phyloP scores from a whole-genome alignment of 1,139 yeast genomes.

The Lodderomyces margitis region DNA sequence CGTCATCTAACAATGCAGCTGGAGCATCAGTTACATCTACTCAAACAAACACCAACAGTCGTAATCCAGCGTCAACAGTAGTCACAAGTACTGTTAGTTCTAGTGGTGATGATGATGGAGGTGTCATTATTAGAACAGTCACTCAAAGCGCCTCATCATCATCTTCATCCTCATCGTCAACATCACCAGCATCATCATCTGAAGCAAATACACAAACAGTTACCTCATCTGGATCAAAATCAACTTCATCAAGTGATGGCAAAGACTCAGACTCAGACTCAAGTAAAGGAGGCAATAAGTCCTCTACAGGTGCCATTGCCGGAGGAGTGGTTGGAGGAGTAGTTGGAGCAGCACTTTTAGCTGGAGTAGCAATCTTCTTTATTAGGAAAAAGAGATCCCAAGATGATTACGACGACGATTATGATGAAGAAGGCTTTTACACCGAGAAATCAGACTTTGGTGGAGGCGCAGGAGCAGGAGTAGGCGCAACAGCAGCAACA shows the following conservation, averaged over 20 bases:
- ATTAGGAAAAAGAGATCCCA: constrained; percentile 43
- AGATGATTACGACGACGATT: constrained; percentile 42
- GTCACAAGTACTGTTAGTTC: constrained; percentile 12
- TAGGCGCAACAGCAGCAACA: too few relatives aligned
- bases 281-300: constrained; percentile 9
- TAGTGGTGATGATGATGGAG: constrained; percentile 14
- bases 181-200: constrained; percentile 19
- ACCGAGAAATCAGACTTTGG: constrained; percentile 17
- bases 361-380: constrained; percentile 44
- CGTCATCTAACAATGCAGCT: neutral
- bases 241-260: constrained; percentile 15
- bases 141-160: constrained; percentile 9
- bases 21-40: constrained; percentile 1
- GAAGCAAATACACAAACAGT: neutral
- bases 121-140: constrained; percentile 10
- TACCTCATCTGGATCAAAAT: neutral
- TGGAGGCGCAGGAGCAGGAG: neutral
- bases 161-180: constrained; percentile 11
- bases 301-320: constrained; percentile 52
- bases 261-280: constrained; percentile 6
- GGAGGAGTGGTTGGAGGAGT: constrained; percentile 73
- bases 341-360: constrained; percentile 45
- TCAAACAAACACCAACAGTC: neutral
- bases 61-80: neutral
- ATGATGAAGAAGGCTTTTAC: constrained; percentile 38